Base-by-base conservation (phyloP, 2,329 filamentous ascomycete species). In the Colletotrichum sp. region DNA sequence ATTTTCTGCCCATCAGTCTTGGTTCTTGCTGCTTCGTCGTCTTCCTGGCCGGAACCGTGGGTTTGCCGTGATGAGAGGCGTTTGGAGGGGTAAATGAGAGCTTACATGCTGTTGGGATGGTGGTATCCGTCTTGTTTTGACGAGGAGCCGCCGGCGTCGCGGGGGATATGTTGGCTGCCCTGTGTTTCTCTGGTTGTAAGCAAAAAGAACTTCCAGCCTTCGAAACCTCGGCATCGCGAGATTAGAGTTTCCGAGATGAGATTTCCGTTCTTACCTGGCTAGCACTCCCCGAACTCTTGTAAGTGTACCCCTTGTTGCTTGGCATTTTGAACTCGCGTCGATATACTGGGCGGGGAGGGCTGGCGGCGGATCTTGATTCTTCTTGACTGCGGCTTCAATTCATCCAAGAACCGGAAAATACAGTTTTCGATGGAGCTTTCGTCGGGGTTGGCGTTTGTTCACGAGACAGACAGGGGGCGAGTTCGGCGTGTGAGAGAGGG, bases 101-200 rank as follows among this genome's bases (percentile, higher is more conserved):
- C 88, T 78, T 82, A 91, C 90, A 73, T 81, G 43, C 43, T 48
- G 86, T 94, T 94, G 68, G 91, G 93, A 82, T 94, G 94, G 81
- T 94, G 92, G 82, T 93, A 93, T 10, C 87, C 84, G 84, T 93
- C 93, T 32, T 85, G 84, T 81, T 92, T 92, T 69, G 87, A 78
- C 7, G 88, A 90, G 65, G 83, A 80, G 77, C 86, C 87, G 77
- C 91, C 91, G 78, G 93, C 93, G 83, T 93, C 90, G 39, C 92
- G 92, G 63, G 88, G 83, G 83, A 92, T 93, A 80, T 91, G 94
- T 84, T 92, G 90, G 84, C 94, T 94, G 77, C 93, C 92, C 92
- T 94, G 32, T 34, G 3, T 43, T 2, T 6, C 55, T n/a, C 24
- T 48, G 13, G 16, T 21, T 34, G 30, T 70, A 13, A 70, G 67